Conservation (phyloP, 2,329 filamentous ascomycete species). For the Alternaria sp. region DNA sequence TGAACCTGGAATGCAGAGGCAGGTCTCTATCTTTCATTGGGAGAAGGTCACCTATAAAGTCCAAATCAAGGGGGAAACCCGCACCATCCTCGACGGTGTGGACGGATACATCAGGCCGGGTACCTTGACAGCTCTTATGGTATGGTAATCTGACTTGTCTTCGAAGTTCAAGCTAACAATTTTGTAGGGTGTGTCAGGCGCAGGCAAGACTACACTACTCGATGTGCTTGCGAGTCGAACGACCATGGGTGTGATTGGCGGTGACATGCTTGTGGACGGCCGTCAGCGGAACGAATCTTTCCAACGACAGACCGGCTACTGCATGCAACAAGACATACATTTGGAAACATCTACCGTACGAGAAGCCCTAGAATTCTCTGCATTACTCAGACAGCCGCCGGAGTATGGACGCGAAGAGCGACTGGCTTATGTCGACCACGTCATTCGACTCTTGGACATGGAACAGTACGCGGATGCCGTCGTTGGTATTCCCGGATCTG, state of each 20-base stretch:
- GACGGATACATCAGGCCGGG: constrained; percentile 65
- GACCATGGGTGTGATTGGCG: constrained; percentile 77
- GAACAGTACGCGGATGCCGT: constrained; percentile 53
- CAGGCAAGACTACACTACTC: constrained; percentile 87
- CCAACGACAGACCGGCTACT: constrained; percentile 74
- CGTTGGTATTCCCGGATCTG: constrained; percentile 26
- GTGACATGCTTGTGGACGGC: constrained; percentile 75
- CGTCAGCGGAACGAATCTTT: constrained; percentile 71
- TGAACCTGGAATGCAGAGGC: constrained; percentile 43
- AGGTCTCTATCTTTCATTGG: constrained; percentile 52
- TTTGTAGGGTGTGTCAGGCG: constrained; percentile 74
- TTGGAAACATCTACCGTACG: constrained; percentile 66
- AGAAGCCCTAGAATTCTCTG: constrained; percentile 78
- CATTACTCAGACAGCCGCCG: constrained; percentile 68
- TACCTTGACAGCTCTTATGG: constrained; percentile 57
- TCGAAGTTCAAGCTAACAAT: constrained; percentile 82
- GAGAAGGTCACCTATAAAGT: constrained; percentile 40
- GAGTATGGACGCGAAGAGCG: constrained; percentile 27
- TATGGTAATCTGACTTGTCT: constrained; percentile 77
- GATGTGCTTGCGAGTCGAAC: constrained; percentile 82
- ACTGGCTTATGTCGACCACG: constrained; percentile 70
- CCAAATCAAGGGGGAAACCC: constrained; percentile 51
- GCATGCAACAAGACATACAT: constrained; percentile 68
- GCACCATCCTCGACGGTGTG: constrained; percentile 62
- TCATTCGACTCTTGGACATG: constrained; percentile 88